These are phyloP conservation scores for Trapa bicornis DNA, from an alignment of 345 rosid species.

Conservation along the genomic window DNA sequence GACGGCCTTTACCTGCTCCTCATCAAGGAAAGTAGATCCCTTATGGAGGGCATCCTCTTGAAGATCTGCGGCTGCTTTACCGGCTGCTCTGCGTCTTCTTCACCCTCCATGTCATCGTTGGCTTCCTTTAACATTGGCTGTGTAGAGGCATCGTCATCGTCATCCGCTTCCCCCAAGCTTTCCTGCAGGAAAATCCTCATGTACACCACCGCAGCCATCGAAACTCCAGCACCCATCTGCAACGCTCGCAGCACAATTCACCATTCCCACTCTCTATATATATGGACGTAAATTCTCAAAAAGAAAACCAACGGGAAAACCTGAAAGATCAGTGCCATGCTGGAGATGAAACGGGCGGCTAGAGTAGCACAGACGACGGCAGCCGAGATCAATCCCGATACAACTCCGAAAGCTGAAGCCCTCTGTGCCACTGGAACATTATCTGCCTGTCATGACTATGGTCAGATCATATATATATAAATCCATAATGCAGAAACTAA, in stretches of 20 bases:
- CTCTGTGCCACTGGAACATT: conserved; percentile 30
- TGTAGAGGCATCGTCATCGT: conserved; percentile 14
- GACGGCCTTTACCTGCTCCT: conserved; percentile 35
- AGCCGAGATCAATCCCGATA: conserved; percentile 41
- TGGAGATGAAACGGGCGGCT: conserved; percentile 62
- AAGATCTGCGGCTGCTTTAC: not conserved
- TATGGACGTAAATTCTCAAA: not conserved
- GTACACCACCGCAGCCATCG: conserved; percentile 48
- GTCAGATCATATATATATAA: conserved; percentile 30
- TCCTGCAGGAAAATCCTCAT: conserved; percentile 77
- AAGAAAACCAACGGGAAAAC: conserved; percentile 12
- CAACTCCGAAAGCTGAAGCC: conserved; percentile 58
- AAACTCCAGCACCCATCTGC: conserved; percentile 48
- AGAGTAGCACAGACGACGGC: conserved; percentile 47
- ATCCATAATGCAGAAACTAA: no score
- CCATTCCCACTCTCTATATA: no score
- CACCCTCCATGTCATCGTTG: conserved; percentile 11
- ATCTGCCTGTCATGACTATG: conserved; percentile 42
- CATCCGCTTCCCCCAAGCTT: conserved; percentile 10
- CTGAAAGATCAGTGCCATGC: conserved; percentile 40
- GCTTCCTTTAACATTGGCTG: conserved; percentile 39
- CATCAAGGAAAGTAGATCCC: conserved; percentile 37
- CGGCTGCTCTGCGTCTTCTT: conserved; percentile 6
- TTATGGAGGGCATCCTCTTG: conserved; percentile 47
- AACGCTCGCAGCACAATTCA: not conserved